Conservation (phyloP, 1,284 basidiomycete species). For the Trametes hirsuta region DNA sequence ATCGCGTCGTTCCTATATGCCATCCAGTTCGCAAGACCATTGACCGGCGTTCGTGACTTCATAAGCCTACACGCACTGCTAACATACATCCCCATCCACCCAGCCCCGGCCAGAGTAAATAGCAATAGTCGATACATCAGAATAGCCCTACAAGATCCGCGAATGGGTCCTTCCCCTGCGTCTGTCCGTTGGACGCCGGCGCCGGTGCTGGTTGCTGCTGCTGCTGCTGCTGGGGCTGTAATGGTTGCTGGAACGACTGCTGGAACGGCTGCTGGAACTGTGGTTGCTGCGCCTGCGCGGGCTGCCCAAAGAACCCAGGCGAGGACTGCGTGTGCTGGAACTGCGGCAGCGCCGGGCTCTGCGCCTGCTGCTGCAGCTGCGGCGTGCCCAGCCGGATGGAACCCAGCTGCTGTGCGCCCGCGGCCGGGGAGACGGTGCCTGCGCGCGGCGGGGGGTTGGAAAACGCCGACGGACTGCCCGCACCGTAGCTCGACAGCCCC, state of each 20-base stretch:
- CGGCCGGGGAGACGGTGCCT: slow-evolving; percentile 23
- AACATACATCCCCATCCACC: slow-evolving; percentile 9
- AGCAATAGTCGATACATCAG: slow-evolving; percentile 38
- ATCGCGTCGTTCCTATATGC: no score
- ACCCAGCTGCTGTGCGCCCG: slow-evolving; percentile 21
- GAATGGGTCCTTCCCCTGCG: slow-evolving; percentile 76
- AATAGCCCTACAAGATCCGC: slow-evolving; percentile 79
- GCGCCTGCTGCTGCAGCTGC: slow-evolving; percentile 25
- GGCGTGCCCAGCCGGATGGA: slow-evolving; percentile 36
- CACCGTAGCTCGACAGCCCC: background rate
- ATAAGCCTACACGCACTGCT: background rate
- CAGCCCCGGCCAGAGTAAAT: slow-evolving; percentile 8
- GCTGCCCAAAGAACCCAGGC: slow-evolving; percentile 25
- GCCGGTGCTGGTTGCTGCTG: slow-evolving; percentile 15
- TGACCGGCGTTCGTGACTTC: background rate
- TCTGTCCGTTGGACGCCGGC: slow-evolving; percentile 27
- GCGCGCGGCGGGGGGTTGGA: slow-evolving; percentile 12
- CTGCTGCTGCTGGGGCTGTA: slow-evolving; percentile 23
- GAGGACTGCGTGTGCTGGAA: slow-evolving; percentile 20
- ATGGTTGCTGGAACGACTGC: slow-evolving; percentile 20
- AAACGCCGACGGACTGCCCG: background rate
- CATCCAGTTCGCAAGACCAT: background rate
- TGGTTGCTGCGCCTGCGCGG: slow-evolving; percentile 24
- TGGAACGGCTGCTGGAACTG: slow-evolving; percentile 11
- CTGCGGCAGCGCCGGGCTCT: background rate